Evolutionary conservation across 805 yeast genomes (phyloP), one percentile per base, ranked within the genome.

Genomic region (Ogataea allantospora): DNA sequence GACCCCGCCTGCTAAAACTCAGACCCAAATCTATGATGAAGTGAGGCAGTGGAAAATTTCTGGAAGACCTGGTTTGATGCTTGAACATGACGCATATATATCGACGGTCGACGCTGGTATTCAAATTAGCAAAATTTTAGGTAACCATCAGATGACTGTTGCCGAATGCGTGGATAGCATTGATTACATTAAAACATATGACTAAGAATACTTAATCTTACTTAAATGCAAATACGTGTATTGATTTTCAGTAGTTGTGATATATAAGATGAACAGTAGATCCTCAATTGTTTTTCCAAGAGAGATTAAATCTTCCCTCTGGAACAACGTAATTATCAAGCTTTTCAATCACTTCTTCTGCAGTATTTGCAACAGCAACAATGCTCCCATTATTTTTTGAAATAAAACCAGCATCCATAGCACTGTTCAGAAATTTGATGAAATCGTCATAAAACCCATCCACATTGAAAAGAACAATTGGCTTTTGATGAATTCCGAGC

Each of bases 81-180:
- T 91, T 38, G 97, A 89, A 52, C 98, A 91, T 58, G 99, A 91
- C 62, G 83, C 82, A 5, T 66, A 78, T 18, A 55, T 62, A 7
- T 69, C 66, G 25, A 86, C 95, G 0, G 91, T 86, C 4, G 68
- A 79, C 46, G 76, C 79, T 7, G 98, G 78, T 0, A 64, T 81
- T 27, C 75, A 77, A 23, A 69, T 85, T 10, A 58, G 68, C 39
- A 68, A 71, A 4, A 65, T 85, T 4, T 52, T 84, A 26, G 83
- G 83, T 0, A 51, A 61, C 7, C 68, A 74, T 29, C 95, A 87
- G 56, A 44, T 81, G 58, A 85, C 93, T 0, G 88, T 84, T 11
- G 87, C 93, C 1, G 73, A 83, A 56, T 87, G 95, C 57, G 87
- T 75, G 13, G 78, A 75, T 24, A 87, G 89, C 2, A 63, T 67